Conservation (phyloP, 2,329 filamentous ascomycete species). For the Phialophora verrucosa region DNA sequence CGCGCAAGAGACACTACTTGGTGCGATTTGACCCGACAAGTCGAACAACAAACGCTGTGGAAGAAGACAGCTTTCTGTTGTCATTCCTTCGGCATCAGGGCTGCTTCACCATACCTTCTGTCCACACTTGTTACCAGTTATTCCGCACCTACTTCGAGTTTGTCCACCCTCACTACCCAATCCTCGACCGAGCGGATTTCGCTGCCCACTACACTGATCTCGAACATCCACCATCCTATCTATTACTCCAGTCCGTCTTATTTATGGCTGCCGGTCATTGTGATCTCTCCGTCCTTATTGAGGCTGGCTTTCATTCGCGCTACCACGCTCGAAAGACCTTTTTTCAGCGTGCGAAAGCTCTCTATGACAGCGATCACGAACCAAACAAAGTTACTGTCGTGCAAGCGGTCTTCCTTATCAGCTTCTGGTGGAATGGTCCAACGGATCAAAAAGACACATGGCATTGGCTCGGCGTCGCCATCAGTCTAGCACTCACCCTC, state of each 20-base stretch:
- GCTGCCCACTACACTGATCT: slow-evolving; percentile 32
- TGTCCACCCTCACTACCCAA: slow-evolving; percentile 39
- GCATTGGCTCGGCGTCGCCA: slow-evolving; percentile 45
- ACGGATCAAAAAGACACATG: slow-evolving; percentile 44
- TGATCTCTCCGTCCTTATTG: slow-evolving; percentile 26
- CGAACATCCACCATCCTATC: slow-evolving; percentile 30
- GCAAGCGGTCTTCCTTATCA: slow-evolving; percentile 37
- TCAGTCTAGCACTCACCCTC: slow-evolving; percentile 30
- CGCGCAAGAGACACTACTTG: slow-evolving; percentile 30
- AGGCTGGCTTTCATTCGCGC: slow-evolving; percentile 32
- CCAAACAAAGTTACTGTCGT: slow-evolving; percentile 36
- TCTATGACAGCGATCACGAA: slow-evolving; percentile 41
- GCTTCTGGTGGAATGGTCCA: slow-evolving; percentile 38
- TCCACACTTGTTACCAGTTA: slow-evolving; percentile 35
- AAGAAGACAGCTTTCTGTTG: slow-evolving; percentile 33
- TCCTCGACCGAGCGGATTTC: slow-evolving; percentile 36
- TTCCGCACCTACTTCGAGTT: slow-evolving; percentile 38
- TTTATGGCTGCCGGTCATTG: slow-evolving; percentile 35
- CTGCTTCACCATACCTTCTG: slow-evolving; percentile 31
- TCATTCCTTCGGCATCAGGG: slow-evolving; percentile 37
- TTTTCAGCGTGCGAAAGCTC: slow-evolving; percentile 39
- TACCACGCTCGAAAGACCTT: slow-evolving; percentile 38
- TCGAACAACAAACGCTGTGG: slow-evolving; percentile 29
- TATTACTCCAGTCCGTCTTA: slow-evolving; percentile 37
- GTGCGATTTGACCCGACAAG: slow-evolving; percentile 33